Base-by-base conservation (phyloP, 108 stramenopile species). In the Discostella stelligeroides region DNA sequence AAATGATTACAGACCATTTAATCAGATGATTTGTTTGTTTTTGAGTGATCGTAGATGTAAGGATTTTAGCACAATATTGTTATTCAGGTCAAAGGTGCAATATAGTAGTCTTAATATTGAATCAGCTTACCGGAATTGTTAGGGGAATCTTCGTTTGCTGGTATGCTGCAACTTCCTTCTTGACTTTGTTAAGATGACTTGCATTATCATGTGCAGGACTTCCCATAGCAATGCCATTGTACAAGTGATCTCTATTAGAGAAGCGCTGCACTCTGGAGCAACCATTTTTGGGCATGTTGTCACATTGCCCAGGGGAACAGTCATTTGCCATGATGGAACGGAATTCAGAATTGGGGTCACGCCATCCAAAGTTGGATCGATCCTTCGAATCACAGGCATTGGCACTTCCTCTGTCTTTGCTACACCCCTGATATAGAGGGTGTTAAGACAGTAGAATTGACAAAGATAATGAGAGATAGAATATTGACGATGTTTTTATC, bases 261-360 rank as follows among this genome's bases (percentile, higher is more conserved):
- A 72, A 72, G 10, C 50, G 34, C 25, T 65, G 63, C 0, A 72
- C 50, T 34, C 63, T 29, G n/a, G 58, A 9, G 39, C 73, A 74
- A 14, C 1, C 18, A 20, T 0, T 1, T 6, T 1, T 11, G 8
- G 23, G 12, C 38, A 40, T 39, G 30, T n/a, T 1, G 40, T 58
- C 57, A 10, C 57, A 58, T 28, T 58, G 39, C 5, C 57, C 57
- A 1, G 39, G 17, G 1, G 34, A 17, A 41, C 71, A 72, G 15
- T 23, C 7, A n/a, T 60, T 45, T 10, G 68, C 58, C 15, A 70
- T 18, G 58, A 70, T 43, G 40, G 68, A 70, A 4, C 68, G 37
- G 18, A 70, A 70, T 47, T 12, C n/a, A 13, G 24, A 58, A 0
- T 15, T 0, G 29, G 59, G 58, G 41, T 70, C 68, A 17, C 68